Evolutionary conservation across 345 rosid species (phyloP).

Genomic region (Hirschfeldia incana): DNA sequence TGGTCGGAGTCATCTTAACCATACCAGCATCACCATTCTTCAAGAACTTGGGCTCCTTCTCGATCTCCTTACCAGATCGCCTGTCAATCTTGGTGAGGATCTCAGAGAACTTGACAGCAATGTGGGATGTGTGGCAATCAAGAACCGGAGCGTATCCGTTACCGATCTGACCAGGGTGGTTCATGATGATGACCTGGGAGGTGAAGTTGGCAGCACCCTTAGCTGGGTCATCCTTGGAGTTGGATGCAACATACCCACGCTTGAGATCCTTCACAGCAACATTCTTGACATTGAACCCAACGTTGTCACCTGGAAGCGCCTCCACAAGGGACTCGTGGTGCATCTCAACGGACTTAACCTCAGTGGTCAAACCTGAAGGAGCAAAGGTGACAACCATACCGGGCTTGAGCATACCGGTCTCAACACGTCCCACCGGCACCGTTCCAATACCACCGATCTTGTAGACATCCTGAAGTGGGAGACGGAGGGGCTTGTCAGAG

Average conservation of each 20-base stretch:
- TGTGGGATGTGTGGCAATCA: constrained; percentile 8
- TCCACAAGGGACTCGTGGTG: constrained; percentile 14
- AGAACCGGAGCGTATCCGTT: constrained; percentile 1
- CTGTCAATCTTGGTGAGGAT: constrained; percentile 13
- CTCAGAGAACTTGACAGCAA: constrained; percentile 19
- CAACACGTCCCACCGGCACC: constrained; percentile 15
- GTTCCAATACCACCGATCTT: constrained; percentile 19
- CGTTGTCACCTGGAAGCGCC: constrained; percentile 16
- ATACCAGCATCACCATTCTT: constrained; percentile 71
- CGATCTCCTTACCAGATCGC: constrained; percentile 12
- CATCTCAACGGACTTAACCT: constrained; percentile 15
- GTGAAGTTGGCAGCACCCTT: constrained; percentile 16
- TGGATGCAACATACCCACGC: constrained; percentile 13
- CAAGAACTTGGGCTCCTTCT: constrained; percentile 50
- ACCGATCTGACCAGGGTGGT: constrained; percentile 14
- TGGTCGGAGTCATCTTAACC: constrained; percentile 71
- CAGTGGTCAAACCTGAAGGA: constrained; percentile 12
- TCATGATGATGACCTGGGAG: constrained; percentile 9
- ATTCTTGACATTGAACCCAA: background rate
- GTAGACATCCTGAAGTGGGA: constrained; percentile 12
- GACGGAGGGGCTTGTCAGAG: constrained; percentile 13
- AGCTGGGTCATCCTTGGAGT: constrained; percentile 14
- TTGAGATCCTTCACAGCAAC: constrained; percentile 15
- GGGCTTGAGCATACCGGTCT: constrained; percentile 11
- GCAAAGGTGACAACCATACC: constrained; percentile 14